Evolutionary conservation across 179 eudicot species (phyloP), one percentile per base, ranked within the genome.

Genomic region (Heliamphora pulchella): DNA sequence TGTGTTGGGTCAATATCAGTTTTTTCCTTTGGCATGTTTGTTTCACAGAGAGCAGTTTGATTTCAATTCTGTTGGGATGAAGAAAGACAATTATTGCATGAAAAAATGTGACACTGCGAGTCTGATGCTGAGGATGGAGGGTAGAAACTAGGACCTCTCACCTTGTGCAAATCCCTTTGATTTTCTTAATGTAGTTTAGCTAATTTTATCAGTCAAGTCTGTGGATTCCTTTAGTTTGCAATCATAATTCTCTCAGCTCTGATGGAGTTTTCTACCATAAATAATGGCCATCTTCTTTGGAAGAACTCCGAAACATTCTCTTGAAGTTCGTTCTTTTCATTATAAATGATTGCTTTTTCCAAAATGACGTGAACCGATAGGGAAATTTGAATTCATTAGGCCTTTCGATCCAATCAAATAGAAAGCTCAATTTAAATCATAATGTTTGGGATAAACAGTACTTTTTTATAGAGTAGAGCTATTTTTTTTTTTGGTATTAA

Each of bases 121-220:
- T 72, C 18, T 72, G 76, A 50, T 6, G 44, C 11, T 1, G 7
- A 48, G 13, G 2, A 17, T 47, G 74, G 55, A 46, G 55, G 57
- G 31, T 17, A 51, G 59, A 22, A 10, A 3, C 8, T 72, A 8
- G 31, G 55, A 46, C 54, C 0, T 13, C 13, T 70, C 46, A 65
- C 69, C 51, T 76, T 31, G 80, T 53, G 53, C n/a, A 58, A 71
- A 57, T 79, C 58, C 43, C 47, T 20, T 13, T 48, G 8, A 2
- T 43, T 71, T 39, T 69, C 43, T 53, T 18, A 3, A 10, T 71
- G 3, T 70, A 58, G 57, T 47, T 46, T 17, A 41, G 61, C 55
- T 41, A 48, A 10, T 41, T 63, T n/a, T 43, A 8, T 50, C 70
- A 39, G 11, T 22, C 9, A 31, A 31, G 10, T 44, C 46, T 1